These are phyloP conservation scores for Ophiostoma triangulosporum DNA, from an alignment of 2,329 filamentous ascomycete genomes.

Conservation along the genomic window DNA sequence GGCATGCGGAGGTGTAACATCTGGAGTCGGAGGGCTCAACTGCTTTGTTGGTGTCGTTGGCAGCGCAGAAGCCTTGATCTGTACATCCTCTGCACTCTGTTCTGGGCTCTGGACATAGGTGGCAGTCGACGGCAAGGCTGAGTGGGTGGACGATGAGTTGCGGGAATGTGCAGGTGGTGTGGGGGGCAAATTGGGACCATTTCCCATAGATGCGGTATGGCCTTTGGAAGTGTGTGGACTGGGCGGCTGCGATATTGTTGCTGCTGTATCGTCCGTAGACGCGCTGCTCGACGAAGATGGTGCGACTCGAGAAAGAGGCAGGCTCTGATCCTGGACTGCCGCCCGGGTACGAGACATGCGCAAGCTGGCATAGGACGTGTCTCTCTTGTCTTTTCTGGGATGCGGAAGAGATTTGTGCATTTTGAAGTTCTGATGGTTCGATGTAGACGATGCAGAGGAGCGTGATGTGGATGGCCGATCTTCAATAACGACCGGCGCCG, in stretches of 20 bases:
- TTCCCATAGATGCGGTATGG: conserved; percentile 28
- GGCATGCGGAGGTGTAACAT: conserved; percentile 54
- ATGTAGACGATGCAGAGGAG: neutral
- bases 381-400: conserved; percentile 20
- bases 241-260: conserved; percentile 21
- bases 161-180: conserved; percentile 49
- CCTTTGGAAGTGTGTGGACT: conserved; percentile 29
- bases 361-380: conserved; percentile 10
- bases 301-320: conserved; percentile 8
- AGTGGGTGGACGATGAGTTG: conserved; percentile 39
- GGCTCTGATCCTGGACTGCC: conserved; percentile 13
- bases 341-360: conserved; percentile 7
- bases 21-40: conserved; percentile 58
- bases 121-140: conserved; percentile 29
- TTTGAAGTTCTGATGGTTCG: conserved; percentile 19
- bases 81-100: conserved; percentile 26
- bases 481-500: neutral
- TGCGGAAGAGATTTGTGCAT: conserved; percentile 27
- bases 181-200: conserved; percentile 41
- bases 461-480: conserved; percentile 2
- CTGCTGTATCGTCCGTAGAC: conserved; percentile 6
- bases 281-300: conserved; percentile 17
- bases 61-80: conserved; percentile 27
- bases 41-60: conserved; percentile 46
- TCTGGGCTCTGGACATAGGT: conserved; percentile 25